Conservation (phyloP, 75 land plant genomes). For the Sequoia sempervirens region DNA sequence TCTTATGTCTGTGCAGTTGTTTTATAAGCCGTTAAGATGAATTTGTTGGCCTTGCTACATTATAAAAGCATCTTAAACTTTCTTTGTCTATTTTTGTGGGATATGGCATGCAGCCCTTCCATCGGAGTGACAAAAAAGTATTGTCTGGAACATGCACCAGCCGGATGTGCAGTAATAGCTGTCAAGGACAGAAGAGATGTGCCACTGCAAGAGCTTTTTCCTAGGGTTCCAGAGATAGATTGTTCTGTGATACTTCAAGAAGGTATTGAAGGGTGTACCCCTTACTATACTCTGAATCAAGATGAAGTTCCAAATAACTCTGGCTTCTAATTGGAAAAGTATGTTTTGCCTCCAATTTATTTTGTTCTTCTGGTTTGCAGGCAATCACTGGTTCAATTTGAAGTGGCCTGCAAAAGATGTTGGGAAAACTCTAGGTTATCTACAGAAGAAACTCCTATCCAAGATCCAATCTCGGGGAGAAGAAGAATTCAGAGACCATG, state of each 20-base stretch:
- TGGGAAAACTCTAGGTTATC: conserved; percentile 1
- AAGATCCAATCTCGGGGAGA: conserved; percentile 2
- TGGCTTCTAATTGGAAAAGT: neutral
- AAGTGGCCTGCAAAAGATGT: conserved; percentile 1
- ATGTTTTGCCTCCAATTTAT: neutral
- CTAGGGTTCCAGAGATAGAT: neutral
- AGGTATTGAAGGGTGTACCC: conserved; percentile 1
- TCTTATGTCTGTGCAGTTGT: neutral
- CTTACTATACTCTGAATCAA: neutral
- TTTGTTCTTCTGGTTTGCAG: neutral
- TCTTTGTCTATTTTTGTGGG: neutral
- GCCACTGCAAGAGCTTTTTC: neutral
- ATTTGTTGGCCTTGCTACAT: neutral
- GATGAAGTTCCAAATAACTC: neutral
- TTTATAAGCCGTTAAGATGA: neutral
- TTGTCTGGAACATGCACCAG: conserved; percentile 35
- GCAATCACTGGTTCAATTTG: neutral
- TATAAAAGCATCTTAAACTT: neutral
- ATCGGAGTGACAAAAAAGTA: conserved; percentile 16
- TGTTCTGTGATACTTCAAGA: neutral
- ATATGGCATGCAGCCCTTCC: conserved; percentile 16
- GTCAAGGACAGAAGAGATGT: conserved; percentile 3
- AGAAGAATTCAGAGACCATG: neutral
- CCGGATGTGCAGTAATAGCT: conserved; percentile 29
- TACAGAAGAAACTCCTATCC: neutral